These are phyloP conservation scores for Botrytis paeoniae DNA, from an alignment of 2,329 filamentous ascomycete genomes.

Conservation along the genomic window DNA sequence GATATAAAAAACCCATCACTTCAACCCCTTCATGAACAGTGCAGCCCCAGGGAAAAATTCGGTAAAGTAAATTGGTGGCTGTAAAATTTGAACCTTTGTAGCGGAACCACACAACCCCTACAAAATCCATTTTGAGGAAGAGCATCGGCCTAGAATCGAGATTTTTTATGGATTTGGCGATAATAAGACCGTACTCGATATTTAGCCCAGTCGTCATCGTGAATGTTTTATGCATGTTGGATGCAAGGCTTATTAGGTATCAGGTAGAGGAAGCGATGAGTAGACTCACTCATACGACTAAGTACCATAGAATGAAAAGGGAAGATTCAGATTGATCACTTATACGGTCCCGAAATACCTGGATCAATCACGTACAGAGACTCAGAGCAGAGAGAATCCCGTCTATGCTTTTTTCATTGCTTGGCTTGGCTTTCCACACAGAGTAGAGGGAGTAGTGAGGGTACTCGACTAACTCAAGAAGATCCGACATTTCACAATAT, in stretches of 20 bases:
- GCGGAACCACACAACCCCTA: slow-evolving; percentile 1
- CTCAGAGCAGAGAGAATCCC: neutral
- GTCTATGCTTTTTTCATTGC: neutral
- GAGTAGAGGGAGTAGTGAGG: neutral
- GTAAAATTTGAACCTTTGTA: neutral
- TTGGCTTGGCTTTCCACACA: neutral
- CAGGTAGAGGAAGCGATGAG: neutral
- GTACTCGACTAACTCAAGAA: neutral
- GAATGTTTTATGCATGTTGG: slow-evolving; percentile 9
- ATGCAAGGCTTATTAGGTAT: neutral
- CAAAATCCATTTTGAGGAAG: neutral
- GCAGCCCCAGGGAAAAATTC: slow-evolving; percentile 5
- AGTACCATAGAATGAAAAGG: neutral
- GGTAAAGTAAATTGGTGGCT: slow-evolving; percentile 10
- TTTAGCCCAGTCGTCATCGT: slow-evolving; percentile 11
- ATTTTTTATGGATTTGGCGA: slow-evolving; percentile 3
- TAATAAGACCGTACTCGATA: slow-evolving; percentile 9
- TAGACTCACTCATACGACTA: neutral
- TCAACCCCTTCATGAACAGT: slow-evolving; percentile 17
- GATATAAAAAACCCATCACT: slow-evolving; percentile 4
- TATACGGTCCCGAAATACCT: neutral
- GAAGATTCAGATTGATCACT: neutral
- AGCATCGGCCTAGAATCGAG: slow-evolving; percentile 5
- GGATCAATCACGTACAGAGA: neutral
- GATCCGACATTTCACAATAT: neutral